Percentiles rank a stretch among this genome's conserved stretches.
phyloP scores from a whole-genome alignment of 352 stramenopile genomes.

The Globisporangium nunn region DNA sequence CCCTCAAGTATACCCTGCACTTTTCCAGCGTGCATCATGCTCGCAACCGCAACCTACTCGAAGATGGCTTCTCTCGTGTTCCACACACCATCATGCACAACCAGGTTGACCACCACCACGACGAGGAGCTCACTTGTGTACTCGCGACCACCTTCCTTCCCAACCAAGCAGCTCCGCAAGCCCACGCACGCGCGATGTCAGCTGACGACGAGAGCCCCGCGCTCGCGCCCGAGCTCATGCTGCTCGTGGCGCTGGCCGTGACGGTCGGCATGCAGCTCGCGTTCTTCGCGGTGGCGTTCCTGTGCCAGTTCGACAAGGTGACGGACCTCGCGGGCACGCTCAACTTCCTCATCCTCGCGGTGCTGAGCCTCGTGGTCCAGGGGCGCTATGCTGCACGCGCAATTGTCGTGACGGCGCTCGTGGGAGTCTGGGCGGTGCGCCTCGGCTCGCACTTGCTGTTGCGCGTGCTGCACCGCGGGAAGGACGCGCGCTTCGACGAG shows the following conservation, averaged over 20 bases:
- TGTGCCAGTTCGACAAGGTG: conserved; percentile 60
- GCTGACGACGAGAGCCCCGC: conserved; percentile 3
- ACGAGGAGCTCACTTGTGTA: neutral
- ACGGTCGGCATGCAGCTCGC: conserved; percentile 48
- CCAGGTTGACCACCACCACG: no score
- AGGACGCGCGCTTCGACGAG: conserved; percentile 73
- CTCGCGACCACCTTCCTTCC: neutral
- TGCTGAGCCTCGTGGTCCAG: conserved; percentile 42
- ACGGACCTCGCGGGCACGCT: conserved; percentile 54
- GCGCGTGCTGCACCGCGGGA: conserved; percentile 60
- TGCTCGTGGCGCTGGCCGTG: conserved; percentile 40
- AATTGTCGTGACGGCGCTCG: conserved; percentile 39
- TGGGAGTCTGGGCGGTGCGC: conserved; percentile 48
- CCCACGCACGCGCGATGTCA: neutral
- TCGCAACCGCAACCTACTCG: neutral
- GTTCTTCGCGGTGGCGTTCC: conserved; percentile 54
- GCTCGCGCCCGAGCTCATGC: conserved; percentile 19
- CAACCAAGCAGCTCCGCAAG: no score
- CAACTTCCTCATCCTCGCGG: conserved; percentile 50
- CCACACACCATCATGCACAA: no score
- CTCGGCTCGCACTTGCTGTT: conserved; percentile 58
- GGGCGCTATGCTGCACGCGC: conserved; percentile 34
- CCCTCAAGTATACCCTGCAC: neutral
- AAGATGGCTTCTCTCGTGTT: neutral
- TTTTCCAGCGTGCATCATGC: neutral